A percentile compares a stretch with the other conserved stretches of the same genome.
phyloP scores from a whole-genome alignment of 192 early-diverging fungal genomes.

The Paraglomus brasilianum region DNA sequence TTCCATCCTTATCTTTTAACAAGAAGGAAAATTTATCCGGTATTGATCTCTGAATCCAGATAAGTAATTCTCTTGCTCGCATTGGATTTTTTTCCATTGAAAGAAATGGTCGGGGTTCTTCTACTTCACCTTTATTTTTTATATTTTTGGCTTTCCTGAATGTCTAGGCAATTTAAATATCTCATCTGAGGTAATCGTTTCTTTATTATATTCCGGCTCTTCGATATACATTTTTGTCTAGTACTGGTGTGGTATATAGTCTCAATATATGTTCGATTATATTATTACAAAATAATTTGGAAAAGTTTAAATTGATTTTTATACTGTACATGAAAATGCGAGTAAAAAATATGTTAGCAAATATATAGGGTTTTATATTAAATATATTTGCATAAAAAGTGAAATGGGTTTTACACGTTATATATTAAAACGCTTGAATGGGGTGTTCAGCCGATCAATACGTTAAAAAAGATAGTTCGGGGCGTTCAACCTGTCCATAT shows the following conservation, averaged over 20 bases:
- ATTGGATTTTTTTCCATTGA: slow-evolving; percentile 9
- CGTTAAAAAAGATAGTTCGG: too few relatives aligned
- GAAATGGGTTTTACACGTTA: too few relatives aligned
- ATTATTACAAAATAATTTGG: too few relatives aligned
- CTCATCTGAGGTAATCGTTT: slow-evolving; percentile 11
- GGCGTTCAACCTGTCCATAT: slow-evolving; percentile 21
- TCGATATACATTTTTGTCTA: slow-evolving; percentile 18
- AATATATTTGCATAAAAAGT: slow-evolving; percentile 23
- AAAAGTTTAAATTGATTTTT: too few relatives aligned
- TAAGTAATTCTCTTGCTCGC: slow-evolving; percentile 12
- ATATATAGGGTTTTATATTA: slow-evolving; percentile 18
- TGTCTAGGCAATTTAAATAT: slow-evolving; percentile 13
- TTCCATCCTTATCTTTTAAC: slow-evolving; percentile 6
- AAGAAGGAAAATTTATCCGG: slow-evolving; percentile 7
- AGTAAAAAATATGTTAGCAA: slow-evolving; percentile 19
- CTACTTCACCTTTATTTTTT: slow-evolving; percentile 13
- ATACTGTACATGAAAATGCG: slow-evolving; percentile 19
- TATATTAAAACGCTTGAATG: too few relatives aligned
- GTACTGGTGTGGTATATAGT: slow-evolving; percentile 19
- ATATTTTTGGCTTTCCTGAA: too few relatives aligned
- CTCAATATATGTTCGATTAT: slow-evolving; percentile 20
- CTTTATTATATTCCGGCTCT: slow-evolving; percentile 16
- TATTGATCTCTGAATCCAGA: slow-evolving; percentile 12
- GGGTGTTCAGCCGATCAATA: too few relatives aligned
- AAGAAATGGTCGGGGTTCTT: slow-evolving; percentile 1